A percentile compares a stretch with the other conserved stretches of the same genome.
Conservation (phyloP, 2,329 filamentous ascomycete species). For the Onygenales sp. region DNA sequence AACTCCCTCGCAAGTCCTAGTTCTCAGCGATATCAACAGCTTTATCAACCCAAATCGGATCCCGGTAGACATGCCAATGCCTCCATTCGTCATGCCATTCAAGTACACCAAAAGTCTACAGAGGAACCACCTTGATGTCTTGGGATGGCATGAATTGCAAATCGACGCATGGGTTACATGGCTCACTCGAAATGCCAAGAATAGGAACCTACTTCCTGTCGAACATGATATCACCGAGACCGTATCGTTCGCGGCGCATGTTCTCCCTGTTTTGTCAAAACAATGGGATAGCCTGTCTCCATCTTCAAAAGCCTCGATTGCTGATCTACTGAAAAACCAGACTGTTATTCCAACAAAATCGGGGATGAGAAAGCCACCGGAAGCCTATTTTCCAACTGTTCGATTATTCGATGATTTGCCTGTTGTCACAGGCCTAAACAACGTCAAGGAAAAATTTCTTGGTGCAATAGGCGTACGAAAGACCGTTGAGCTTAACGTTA, state of each 20-base stretch:
- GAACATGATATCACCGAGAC: slow-evolving; percentile 63
- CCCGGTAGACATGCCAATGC: slow-evolving; percentile 69
- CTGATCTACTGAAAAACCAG: slow-evolving; percentile 54
- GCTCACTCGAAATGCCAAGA: slow-evolving; percentile 58
- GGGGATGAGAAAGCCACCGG: slow-evolving; percentile 75
- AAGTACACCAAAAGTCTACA: slow-evolving; percentile 66
- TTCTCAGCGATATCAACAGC: slow-evolving; percentile 63
- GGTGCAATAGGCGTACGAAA: slow-evolving; percentile 79
- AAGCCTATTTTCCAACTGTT: slow-evolving; percentile 89
- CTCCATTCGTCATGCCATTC: slow-evolving; percentile 73
- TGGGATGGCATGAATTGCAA: slow-evolving; percentile 80
- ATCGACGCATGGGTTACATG: slow-evolving; percentile 78
- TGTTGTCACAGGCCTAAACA: slow-evolving; percentile 62
- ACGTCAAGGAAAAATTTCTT: slow-evolving; percentile 86
- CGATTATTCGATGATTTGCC: slow-evolving; percentile 92
- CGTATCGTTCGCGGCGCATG: slow-evolving; percentile 63
- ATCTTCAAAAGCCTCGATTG: slow-evolving; percentile 55
- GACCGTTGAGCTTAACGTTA: slow-evolving; percentile 86
- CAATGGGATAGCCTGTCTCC: slow-evolving; percentile 74
- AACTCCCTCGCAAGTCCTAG: slow-evolving; percentile 60
- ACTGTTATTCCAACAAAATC: slow-evolving; percentile 81
- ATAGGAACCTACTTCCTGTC: slow-evolving; percentile 45
- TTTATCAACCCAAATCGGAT: slow-evolving; percentile 73
- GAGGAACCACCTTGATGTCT: slow-evolving; percentile 59
- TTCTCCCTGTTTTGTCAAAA: slow-evolving; percentile 75